phyloP scores from a whole-genome alignment of 805 yeast genomes.

The Yamadazyma akitaensis region DNA sequence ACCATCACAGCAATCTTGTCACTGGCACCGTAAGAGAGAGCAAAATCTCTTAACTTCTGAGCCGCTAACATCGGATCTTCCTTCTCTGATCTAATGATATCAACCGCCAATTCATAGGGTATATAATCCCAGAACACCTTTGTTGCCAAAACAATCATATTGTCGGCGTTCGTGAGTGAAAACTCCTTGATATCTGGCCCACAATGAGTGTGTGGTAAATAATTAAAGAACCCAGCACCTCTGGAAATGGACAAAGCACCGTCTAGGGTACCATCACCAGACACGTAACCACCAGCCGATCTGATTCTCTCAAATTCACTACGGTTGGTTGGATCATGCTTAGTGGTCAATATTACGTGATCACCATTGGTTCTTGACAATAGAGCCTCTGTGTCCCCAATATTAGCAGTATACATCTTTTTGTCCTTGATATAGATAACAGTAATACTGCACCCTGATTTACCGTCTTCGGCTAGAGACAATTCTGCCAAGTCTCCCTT shows the following conservation, averaged over 20 bases:
- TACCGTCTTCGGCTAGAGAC: slow-evolving; percentile 58
- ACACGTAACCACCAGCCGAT: slow-evolving; percentile 87
- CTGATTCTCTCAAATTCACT: slow-evolving; percentile 82
- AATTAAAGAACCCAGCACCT: slow-evolving; percentile 86
- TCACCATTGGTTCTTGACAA: slow-evolving; percentile 81
- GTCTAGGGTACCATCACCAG: slow-evolving; percentile 80
- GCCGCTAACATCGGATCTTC: slow-evolving; percentile 90
- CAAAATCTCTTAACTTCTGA: slow-evolving; percentile 88
- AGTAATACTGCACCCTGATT: slow-evolving; percentile 83
- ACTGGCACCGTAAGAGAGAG: slow-evolving; percentile 84
- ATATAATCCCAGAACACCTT: slow-evolving; percentile 82
- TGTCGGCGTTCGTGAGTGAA: slow-evolving; percentile 65
- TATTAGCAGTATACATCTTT: slow-evolving; percentile 73
- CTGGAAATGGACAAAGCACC: slow-evolving; percentile 81
- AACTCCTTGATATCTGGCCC: slow-evolving; percentile 75
- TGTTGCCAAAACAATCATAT: slow-evolving; percentile 80
- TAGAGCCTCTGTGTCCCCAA: slow-evolving; percentile 87
- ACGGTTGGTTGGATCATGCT: slow-evolving; percentile 80
- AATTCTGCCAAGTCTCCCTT: slow-evolving; percentile 42
- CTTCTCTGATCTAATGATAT: slow-evolving; percentile 76
- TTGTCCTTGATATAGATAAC: slow-evolving; percentile 73
- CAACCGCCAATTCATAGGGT: slow-evolving; percentile 83
- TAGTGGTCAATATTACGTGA: slow-evolving; percentile 62
- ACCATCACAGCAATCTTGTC: slow-evolving; percentile 82
- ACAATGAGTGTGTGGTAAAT: slow-evolving; percentile 83